Evolutionary conservation across 306 rosid species (phyloP).

Genomic region (Corylus heterophylla): DNA sequence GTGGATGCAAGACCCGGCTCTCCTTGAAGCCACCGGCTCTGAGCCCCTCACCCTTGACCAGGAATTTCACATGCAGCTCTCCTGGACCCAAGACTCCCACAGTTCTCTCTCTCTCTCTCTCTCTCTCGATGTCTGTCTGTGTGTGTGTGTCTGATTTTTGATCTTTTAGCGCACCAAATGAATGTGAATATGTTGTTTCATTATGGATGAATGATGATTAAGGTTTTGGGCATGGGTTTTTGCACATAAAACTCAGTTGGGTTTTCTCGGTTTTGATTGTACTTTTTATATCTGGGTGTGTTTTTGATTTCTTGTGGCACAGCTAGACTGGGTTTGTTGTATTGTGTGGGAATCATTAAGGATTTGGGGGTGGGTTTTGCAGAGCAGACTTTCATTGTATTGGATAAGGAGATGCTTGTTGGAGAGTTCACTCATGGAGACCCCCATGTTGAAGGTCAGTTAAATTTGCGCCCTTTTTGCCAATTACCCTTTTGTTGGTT

Average conservation of each 20-base stretch:
- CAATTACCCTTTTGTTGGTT: constrained; percentile 3
- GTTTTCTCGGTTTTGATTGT: constrained; percentile 19
- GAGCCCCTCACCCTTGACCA: constrained; percentile 82
- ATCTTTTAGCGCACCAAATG: neutral
- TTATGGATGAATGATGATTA: neutral
- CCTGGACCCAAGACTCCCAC: constrained; percentile 80
- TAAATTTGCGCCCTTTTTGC: neutral
- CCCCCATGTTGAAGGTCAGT: constrained; percentile 71
- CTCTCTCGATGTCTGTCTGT: neutral
- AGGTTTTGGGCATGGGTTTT: neutral
- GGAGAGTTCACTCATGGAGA: constrained; percentile 70
- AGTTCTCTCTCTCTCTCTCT: constrained; percentile 43
- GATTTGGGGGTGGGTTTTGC: constrained; percentile 35
- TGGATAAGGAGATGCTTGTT: constrained; percentile 67
- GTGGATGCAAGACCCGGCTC: constrained; percentile 84
- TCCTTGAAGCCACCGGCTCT: constrained; percentile 84
- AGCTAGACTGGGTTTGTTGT: neutral
- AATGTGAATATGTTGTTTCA: neutral
- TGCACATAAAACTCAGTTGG: constrained; percentile 8
- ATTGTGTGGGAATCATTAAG: neutral
- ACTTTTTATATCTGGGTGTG: neutral
- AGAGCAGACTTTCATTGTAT: constrained; percentile 77
- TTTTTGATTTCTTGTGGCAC: neutral
- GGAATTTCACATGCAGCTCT: constrained; percentile 84
- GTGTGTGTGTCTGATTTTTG: neutral